Evolutionary conservation across 208 protist genomes (phyloP), one percentile per base, ranked within the genome.

Genomic region (Wallacemonas sp.): DNA sequence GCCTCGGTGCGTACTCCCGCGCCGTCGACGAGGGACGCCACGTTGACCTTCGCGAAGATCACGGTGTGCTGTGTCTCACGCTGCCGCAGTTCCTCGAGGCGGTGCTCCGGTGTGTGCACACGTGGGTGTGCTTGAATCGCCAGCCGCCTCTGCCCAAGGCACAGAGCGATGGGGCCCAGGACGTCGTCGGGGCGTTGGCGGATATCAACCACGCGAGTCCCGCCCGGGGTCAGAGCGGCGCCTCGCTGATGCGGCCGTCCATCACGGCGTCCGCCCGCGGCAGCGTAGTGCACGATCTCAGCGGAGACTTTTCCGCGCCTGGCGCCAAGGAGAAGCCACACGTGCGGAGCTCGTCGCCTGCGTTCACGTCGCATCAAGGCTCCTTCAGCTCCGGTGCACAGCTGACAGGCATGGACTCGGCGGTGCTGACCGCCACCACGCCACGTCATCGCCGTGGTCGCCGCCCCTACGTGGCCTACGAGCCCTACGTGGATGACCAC

Each of bases 61-160:
- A 77, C 34, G 82, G 78, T 5, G 79, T 79, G 17, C 54, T 88
- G 41, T 86, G 76, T 54, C 61, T 93, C 55, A 75, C 73, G 62
- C 65, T 77, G 31, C 42, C 77, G 3, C 81, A 88, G 72, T 93
- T 93, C 44, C 66, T 81, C 15, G 85, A 93, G 61, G 70, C 82
- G 11, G 27, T 93, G 3, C 68, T 93, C 0, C 83, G 83, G 8
- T 82, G 85, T 24, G 87, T 84, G 5, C 83, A 88, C 34, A 70
- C 63, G 59, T 93, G 87, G 87, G 79, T 88, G 67, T 75, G 72
- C 15, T 58, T 80, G 31, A 56, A 46, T 41, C 26, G 4, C 2
- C 59, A 66, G n/a, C 67, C 31, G 30, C 47, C 44, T 8, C 14
- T 0, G 17, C n/a, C 33, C 17, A 5, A 14, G 15, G 22, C 2